Evolutionary conservation across 2,329 filamentous ascomycete genomes (phyloP).

Genomic region (Fusarium oligoseptatum): DNA sequence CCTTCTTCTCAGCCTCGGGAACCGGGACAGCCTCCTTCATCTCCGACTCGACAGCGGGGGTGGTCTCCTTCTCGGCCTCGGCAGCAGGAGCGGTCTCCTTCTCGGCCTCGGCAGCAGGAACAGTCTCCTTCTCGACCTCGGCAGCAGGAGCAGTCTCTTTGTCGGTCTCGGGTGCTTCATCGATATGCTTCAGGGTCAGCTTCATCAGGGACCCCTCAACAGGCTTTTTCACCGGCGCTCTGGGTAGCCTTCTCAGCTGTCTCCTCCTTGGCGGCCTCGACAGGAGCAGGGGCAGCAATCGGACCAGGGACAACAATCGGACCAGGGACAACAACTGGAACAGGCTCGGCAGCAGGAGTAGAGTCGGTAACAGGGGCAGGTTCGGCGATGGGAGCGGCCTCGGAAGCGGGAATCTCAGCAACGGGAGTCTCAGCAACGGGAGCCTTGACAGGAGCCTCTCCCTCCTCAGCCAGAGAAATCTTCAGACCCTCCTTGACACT

Average conservation of each 20-base stretch:
- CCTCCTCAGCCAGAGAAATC: constrained; percentile 44
- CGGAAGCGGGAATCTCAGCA: constrained; percentile 8
- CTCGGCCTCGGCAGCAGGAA: background rate
- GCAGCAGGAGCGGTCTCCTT: background rate
- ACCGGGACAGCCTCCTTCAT: background rate
- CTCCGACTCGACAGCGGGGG: background rate
- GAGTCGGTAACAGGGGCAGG: constrained; percentile 5
- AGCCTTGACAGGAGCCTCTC: constrained; percentile 24
- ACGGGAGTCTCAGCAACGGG: constrained; percentile 10
- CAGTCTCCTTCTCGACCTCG: background rate
- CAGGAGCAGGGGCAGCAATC: constrained; percentile 24
- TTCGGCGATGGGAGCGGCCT: constrained; percentile 18
- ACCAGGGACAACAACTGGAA: constrained; percentile 14
- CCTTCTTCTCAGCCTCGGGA: constrained; percentile 13
- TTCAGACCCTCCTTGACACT: constrained; percentile 55
- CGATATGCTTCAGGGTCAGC: constrained; percentile 23
- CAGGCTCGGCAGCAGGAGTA: constrained; percentile 10
- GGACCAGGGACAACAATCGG: constrained; percentile 7
- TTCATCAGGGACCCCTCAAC: constrained; percentile 34
- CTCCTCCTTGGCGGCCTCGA: constrained; percentile 35
- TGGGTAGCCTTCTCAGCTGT: constrained; percentile 31
- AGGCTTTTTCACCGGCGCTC: constrained; percentile 36
- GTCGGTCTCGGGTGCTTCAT: constrained; percentile 3
- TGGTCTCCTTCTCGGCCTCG: background rate
- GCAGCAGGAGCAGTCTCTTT: background rate